Evolutionary conservation across 2,329 filamentous ascomycete genomes (phyloP).

Genomic region (Pyrenophora tritici-repentis): DNA sequence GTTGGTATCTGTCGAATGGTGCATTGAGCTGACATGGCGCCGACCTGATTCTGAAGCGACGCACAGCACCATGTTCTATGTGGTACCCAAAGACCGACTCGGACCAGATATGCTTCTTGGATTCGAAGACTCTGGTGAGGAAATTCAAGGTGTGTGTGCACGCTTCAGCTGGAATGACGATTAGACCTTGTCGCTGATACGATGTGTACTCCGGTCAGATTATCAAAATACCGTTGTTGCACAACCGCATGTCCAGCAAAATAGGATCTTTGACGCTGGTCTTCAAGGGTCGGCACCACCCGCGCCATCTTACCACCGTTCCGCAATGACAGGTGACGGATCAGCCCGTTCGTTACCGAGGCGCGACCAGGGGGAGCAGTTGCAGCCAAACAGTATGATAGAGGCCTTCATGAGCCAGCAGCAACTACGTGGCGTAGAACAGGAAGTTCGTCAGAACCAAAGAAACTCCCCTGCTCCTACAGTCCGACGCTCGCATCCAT

Average conservation of each 20-base stretch:
- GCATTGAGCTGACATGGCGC: constrained; percentile 3
- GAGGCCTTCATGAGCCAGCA: no score
- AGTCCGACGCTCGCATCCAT: no score
- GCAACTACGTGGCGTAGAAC: no score
- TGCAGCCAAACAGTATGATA: no score
- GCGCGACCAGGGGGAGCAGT: no score
- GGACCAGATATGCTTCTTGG: constrained; percentile 9
- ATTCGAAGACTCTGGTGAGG: constrained; percentile 1
- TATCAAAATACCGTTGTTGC: no score
- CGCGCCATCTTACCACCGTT: constrained; percentile 1
- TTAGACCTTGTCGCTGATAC: not conserved
- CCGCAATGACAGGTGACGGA: not conserved
- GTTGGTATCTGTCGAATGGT: not conserved
- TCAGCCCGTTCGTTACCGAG: not conserved
- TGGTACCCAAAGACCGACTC: not conserved
- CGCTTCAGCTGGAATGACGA: not conserved
- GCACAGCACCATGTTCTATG: constrained; percentile 4
- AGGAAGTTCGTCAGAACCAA: no score
- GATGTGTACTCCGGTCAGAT: no score
- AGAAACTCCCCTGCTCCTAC: no score
- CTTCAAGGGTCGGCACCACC: not conserved
- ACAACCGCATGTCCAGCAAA: no score
- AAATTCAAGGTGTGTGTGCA: constrained; percentile 1
- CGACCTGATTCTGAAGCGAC: not conserved
- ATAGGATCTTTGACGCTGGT: not conserved